Conservation (phyloP, 768 basidiomycete genomes). For the Podaxis sp. region DNA sequence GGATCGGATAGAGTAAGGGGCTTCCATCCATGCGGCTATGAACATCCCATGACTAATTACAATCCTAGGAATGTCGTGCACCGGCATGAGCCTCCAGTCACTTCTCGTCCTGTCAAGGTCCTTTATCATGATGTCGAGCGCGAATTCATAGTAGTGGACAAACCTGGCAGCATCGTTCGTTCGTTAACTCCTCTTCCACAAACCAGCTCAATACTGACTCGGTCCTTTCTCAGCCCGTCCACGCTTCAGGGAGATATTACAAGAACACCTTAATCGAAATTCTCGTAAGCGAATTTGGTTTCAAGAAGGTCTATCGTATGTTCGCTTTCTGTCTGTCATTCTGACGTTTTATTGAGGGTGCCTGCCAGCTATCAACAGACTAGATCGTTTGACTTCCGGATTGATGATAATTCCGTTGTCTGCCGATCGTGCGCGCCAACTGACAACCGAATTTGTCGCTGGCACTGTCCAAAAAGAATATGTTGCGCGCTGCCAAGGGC, state of each 20-base stretch:
- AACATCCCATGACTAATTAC: neutral
- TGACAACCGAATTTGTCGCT: constrained; percentile 78
- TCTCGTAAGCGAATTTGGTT: constrained; percentile 78
- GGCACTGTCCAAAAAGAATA: constrained; percentile 90
- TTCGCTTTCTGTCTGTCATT: constrained; percentile 15
- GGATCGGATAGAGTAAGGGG: constrained; percentile 82
- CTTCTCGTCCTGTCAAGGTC: constrained; percentile 76
- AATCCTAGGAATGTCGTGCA: constrained; percentile 79
- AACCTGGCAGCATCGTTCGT: constrained; percentile 94
- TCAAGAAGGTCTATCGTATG: constrained; percentile 80
- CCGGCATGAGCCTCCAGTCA: constrained; percentile 95
- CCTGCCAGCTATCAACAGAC: constrained; percentile 80
- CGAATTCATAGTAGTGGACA: constrained; percentile 89
- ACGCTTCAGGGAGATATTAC: constrained; percentile 87
- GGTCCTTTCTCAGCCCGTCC: constrained; percentile 67
- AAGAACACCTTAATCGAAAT: constrained; percentile 87
- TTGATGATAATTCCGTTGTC: constrained; percentile 90
- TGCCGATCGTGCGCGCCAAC: constrained; percentile 55
- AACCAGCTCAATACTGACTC: constrained; percentile 10
- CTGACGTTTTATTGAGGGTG: constrained; percentile 5
- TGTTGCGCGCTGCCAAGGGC: constrained; percentile 79
- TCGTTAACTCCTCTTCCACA: constrained; percentile 13
- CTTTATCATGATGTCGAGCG: constrained; percentile 73
- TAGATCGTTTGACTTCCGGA: constrained; percentile 93
- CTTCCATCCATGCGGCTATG: constrained; percentile 13